A percentile compares a stretch with the other conserved stretches of the same genome.
These are phyloP conservation scores for Sechiopsis laciniata DNA, from an alignment of 306 rosid species.

Conservation along the genomic window DNA sequence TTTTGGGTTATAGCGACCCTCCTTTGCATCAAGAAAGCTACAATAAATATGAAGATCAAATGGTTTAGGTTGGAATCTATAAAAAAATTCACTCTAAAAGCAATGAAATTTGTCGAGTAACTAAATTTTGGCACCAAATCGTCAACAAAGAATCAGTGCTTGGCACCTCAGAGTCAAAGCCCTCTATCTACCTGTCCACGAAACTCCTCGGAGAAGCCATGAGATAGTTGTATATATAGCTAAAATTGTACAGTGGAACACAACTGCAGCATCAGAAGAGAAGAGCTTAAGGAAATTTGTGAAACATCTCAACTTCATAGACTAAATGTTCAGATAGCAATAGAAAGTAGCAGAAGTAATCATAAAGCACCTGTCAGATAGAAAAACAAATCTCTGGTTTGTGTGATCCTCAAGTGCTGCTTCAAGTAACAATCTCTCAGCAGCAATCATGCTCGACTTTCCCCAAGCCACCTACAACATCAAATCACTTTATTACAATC, in stretches of 20 bases:
- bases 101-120: neutral
- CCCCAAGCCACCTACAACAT: conserved; percentile 45
- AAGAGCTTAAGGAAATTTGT: conserved; percentile 25
- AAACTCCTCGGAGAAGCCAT: conserved; percentile 81
- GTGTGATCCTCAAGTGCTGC: conserved; percentile 82
- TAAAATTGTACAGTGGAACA: conserved; percentile 90
- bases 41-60: conserved; percentile 20
- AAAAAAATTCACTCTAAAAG: neutral
- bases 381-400: conserved; percentile 89
- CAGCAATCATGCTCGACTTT: conserved; percentile 48
- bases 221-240: conserved; percentile 66
- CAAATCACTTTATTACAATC: neutral
- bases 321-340: neutral
- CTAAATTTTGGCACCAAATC: conserved; percentile 22
- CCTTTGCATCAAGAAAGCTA: conserved; percentile 90
- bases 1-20: conserved; percentile 84
- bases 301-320: conserved; percentile 7
- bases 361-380: conserved; percentile 72
- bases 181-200: conserved; percentile 88
- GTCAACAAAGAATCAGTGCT: conserved; percentile 37
- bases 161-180: conserved; percentile 51
- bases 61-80: neutral
- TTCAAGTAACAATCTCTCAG: conserved; percentile 36
- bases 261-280: conserved; percentile 61
- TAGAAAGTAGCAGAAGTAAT: neutral